phyloP scores from a whole-genome alignment of 2,329 filamentous ascomycete genomes.

The Pyrenochaeta sp. region DNA sequence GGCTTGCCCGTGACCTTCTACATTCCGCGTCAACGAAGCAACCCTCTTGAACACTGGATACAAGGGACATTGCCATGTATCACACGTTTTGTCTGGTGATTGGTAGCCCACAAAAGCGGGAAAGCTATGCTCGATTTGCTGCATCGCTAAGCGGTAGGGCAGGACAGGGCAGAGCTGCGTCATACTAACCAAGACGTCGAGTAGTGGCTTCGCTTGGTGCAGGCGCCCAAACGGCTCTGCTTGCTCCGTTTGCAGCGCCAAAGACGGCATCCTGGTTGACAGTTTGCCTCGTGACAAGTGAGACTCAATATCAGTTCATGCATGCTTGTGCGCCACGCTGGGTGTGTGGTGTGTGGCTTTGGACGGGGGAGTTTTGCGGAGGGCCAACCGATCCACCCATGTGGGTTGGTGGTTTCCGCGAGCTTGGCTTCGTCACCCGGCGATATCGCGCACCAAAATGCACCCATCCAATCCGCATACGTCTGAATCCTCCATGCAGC shows the following conservation, averaged over 20 bases:
- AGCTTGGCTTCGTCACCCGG: constrained; percentile 11
- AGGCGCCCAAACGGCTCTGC: no score
- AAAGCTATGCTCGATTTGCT: constrained; percentile 7
- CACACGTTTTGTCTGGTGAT: constrained; percentile 18
- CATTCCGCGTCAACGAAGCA: no score
- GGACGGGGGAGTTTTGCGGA: not conserved
- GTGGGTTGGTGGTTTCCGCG: not conserved
- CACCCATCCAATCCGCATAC: constrained; percentile 17
- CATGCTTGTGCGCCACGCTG: not conserved
- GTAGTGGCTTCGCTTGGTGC: no score
- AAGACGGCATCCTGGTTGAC: not conserved
- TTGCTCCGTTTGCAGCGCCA: not conserved
- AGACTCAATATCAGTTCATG: not conserved
- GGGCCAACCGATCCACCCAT: constrained; percentile 15
- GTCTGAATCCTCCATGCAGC: constrained; percentile 8
- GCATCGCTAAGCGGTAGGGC: not conserved
- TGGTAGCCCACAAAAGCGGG: constrained; percentile 7
- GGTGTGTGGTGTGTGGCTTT: not conserved
- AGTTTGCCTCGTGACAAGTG: not conserved
- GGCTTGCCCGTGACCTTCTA: not conserved
- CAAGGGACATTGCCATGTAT: not conserved
- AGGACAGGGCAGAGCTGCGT: not conserved
- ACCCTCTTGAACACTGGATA: no score
- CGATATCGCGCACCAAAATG: constrained; percentile 1
- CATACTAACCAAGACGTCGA: not conserved